Evolutionary conservation across 352 stramenopile species (phyloP).

Genomic region (Phytopythium sindhum): DNA sequence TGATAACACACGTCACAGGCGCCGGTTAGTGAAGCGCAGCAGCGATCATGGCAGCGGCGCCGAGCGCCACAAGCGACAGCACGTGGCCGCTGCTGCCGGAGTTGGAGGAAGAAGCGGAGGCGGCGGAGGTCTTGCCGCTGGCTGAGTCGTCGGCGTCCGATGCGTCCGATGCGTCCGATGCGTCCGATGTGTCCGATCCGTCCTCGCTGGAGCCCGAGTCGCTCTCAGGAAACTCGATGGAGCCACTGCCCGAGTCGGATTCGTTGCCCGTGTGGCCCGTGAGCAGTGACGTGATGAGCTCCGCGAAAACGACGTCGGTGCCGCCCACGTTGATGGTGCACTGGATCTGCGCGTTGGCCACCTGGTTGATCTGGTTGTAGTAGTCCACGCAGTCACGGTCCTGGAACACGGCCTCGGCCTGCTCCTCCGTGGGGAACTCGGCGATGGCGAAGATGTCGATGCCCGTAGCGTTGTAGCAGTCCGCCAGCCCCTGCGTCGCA

Average conservation of each 20-base stretch:
- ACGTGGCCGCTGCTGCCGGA: conserved; percentile 1
- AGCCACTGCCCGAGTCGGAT: conserved; percentile 22
- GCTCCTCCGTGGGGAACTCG: conserved; percentile 46
- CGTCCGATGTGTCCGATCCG: conserved; percentile 1
- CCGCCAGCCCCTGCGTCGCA: conserved; percentile 42
- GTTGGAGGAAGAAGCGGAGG: conserved; percentile 7
- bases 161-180: conserved; percentile 3
- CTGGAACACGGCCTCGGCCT: conserved; percentile 49
- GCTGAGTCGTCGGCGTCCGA: conserved; percentile 8
- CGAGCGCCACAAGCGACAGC: conserved; percentile 15
- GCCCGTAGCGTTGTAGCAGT: conserved; percentile 37
- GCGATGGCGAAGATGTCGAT: conserved; percentile 53
- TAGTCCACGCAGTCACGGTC: conserved; percentile 61
- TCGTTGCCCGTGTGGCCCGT: conserved; percentile 67
- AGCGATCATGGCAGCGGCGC: conserved; percentile 19
- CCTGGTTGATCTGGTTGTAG: conserved; percentile 70
- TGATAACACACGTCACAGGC: neutral
- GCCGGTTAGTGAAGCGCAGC: conserved; percentile 15
- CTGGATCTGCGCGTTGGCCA: conserved; percentile 56
- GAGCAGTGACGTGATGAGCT: conserved; percentile 52
- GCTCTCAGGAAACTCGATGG: conserved; percentile 8
- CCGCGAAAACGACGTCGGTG: conserved; percentile 39
- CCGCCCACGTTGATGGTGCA: conserved; percentile 52
- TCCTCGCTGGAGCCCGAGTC: conserved; percentile 16
- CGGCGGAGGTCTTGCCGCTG: conserved; percentile 1